Conservation (phyloP, 495 filamentous ascomycete species). For the Aspergillus bridgeri region DNA sequence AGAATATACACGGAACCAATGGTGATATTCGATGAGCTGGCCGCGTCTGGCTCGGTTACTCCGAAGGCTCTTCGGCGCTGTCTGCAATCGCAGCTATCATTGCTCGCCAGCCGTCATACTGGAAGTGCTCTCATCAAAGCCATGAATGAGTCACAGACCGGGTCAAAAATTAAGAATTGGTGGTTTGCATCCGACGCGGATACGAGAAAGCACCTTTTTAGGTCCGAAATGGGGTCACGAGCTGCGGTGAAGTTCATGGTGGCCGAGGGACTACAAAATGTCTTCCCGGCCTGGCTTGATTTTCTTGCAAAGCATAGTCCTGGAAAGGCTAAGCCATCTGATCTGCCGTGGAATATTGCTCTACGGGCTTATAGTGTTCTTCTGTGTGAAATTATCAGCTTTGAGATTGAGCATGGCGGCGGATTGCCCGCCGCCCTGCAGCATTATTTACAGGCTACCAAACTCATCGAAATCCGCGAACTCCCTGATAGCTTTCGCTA, state of each 20-base stretch:
- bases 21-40: slow-evolving; percentile 38
- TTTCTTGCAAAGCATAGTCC: slow-evolving; percentile 31
- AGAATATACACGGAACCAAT: slow-evolving; percentile 34
- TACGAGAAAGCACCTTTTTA: slow-evolving; percentile 26
- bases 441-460: slow-evolving; percentile 28
- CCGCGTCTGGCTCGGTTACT: slow-evolving; percentile 37
- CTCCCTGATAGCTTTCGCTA: too few relatives aligned
- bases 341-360: slow-evolving; percentile 22
- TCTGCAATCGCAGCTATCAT: slow-evolving; percentile 34
- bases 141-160: slow-evolving; percentile 34
- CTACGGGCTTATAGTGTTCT: slow-evolving; percentile 24
- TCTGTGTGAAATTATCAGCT: slow-evolving; percentile 29
- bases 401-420: slow-evolving; percentile 33
- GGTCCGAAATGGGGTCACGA: slow-evolving; percentile 14
- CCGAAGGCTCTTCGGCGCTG: slow-evolving; percentile 19
- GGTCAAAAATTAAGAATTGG: slow-evolving; percentile 36
- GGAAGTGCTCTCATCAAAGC: slow-evolving; percentile 18
- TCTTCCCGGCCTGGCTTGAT: slow-evolving; percentile 31
- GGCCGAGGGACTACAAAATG: slow-evolving; percentile 35
- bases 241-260: slow-evolving; percentile 39
- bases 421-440: slow-evolving; percentile 31
- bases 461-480: too few relatives aligned
- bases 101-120: slow-evolving; percentile 21
- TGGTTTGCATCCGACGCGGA: slow-evolving; percentile 38
- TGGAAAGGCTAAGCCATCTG: slow-evolving; percentile 25